These are phyloP conservation scores for Annulohypoxylon nitens DNA, from an alignment of 495 filamentous ascomycete species.

Conservation along the genomic window DNA sequence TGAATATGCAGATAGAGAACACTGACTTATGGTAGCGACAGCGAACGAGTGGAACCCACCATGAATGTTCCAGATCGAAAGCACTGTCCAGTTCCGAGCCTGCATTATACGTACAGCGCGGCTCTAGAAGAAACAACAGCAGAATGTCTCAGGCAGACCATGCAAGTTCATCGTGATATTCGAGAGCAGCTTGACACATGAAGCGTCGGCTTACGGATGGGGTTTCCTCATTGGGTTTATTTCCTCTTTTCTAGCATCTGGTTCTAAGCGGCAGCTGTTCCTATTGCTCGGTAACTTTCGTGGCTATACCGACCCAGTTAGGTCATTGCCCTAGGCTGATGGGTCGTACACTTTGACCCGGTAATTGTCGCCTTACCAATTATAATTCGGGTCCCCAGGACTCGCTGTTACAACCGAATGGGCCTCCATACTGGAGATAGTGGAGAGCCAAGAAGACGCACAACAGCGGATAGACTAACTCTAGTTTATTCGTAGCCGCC, in stretches of 20 bases:
- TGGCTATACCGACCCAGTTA: conserved; percentile 18
- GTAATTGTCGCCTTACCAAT: conserved; percentile 38
- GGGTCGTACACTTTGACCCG: conserved; percentile 28
- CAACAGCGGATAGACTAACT: conserved; percentile 45
- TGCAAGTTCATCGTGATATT: background rate
- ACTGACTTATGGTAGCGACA: background rate
- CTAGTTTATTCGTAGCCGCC: conserved; percentile 37
- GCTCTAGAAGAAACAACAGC: background rate
- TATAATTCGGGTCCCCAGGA: conserved; percentile 31
- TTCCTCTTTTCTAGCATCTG: background rate
- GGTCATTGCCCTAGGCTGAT: conserved; percentile 24
- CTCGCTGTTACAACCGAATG: conserved; percentile 30
- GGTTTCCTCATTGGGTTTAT: conserved; percentile 8
- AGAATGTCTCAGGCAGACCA: background rate
- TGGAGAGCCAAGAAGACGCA: conserved; percentile 42
- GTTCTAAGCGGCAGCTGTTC: conserved; percentile 5
- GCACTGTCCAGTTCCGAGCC: background rate
- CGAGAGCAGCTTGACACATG: background rate
- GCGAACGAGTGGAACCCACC: background rate
- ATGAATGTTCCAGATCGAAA: background rate
- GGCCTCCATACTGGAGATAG: conserved; percentile 30
- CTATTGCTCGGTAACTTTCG: conserved; percentile 13
- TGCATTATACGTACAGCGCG: conserved; percentile 3
- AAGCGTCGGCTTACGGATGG: background rate
- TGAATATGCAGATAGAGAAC: background rate